These are phyloP conservation scores for Ormosia emarginata DNA, from an alignment of 306 rosid genomes.

Conservation along the genomic window DNA sequence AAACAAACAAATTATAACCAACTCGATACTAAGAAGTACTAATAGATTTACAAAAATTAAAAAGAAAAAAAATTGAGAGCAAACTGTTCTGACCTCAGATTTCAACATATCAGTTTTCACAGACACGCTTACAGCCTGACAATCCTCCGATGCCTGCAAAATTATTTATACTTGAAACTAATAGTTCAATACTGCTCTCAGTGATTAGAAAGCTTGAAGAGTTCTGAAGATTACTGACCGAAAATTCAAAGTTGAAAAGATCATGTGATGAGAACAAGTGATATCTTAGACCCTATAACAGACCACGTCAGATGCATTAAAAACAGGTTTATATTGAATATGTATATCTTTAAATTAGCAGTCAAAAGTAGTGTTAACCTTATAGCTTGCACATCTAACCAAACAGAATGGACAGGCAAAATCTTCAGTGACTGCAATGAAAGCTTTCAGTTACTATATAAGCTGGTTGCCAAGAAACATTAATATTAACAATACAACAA, in stretches of 20 bases:
- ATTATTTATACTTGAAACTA: conserved; percentile 21
- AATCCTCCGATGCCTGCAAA: conserved; percentile 69
- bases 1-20: not conserved
- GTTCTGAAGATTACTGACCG: conserved; percentile 57
- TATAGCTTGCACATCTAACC: conserved; percentile 65
- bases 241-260: conserved; percentile 75
- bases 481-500: not conserved
- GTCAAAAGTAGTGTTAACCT: conserved; percentile 48
- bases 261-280: conserved; percentile 75
- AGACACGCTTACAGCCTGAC: conserved; percentile 67
- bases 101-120: conserved; percentile 42
- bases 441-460: conserved; percentile 26
- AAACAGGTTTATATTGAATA: conserved; percentile 4
- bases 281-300: conserved; percentile 66
- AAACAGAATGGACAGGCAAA: conserved; percentile 85
- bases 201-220: conserved; percentile 11
- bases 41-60: not conserved
- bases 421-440: conserved; percentile 70
- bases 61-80: not conserved
- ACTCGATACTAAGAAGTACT: not conserved
- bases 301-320: conserved; percentile 14
- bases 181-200: conserved; percentile 20
- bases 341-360: not conserved
- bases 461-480: not conserved
- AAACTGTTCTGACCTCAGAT: conserved; percentile 56